These are phyloP conservation scores for Begonia loranthoides DNA, from an alignment of 306 rosid species.

Conservation along the genomic window DNA sequence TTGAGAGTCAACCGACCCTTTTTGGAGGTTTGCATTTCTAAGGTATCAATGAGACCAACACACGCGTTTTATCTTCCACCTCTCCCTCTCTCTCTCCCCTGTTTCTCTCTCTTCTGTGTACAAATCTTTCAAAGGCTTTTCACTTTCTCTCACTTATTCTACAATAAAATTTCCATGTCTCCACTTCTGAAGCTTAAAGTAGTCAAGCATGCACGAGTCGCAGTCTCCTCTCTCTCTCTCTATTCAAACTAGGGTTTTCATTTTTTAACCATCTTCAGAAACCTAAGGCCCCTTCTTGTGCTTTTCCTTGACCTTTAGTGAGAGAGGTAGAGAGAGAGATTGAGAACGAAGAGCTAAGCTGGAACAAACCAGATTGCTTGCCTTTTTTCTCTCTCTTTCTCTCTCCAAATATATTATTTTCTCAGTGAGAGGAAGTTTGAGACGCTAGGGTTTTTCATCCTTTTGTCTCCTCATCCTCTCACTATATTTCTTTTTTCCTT, in stretches of 20 bases:
- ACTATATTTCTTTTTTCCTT: conserved; percentile 12
- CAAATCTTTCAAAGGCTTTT: too few relatives aligned
- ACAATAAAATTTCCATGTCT: too few relatives aligned
- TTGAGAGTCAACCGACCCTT: conserved; percentile 64
- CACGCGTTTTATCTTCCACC: conserved; percentile 32
- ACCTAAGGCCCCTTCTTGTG: conserved; percentile 3
- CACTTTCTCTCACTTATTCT: not conserved
- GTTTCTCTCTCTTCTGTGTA: conserved; percentile 1
- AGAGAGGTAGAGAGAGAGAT: conserved; percentile 22
- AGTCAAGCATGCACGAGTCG: conserved; percentile 51
- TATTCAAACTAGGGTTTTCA: conserved; percentile 43
- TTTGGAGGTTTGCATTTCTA: conserved; percentile 21
- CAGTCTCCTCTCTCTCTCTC: not conserved
- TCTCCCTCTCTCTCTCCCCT: not conserved
- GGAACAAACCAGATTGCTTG: conserved; percentile 21
- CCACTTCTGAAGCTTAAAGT: not conserved
- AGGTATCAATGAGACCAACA: conserved; percentile 79
- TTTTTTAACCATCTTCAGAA: not conserved
- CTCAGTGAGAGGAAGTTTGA: not conserved
- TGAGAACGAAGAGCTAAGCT: conserved; percentile 60
- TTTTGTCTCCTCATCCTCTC: conserved; percentile 51
- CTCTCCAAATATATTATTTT: conserved; percentile 13
- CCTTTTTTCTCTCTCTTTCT: conserved; percentile 66
- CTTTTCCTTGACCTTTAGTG: conserved; percentile 1
- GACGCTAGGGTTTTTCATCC: conserved; percentile 23